phyloP scores from a whole-genome alignment of 139 green algal genomes.

The Edaphochlamys debaryana region DNA sequence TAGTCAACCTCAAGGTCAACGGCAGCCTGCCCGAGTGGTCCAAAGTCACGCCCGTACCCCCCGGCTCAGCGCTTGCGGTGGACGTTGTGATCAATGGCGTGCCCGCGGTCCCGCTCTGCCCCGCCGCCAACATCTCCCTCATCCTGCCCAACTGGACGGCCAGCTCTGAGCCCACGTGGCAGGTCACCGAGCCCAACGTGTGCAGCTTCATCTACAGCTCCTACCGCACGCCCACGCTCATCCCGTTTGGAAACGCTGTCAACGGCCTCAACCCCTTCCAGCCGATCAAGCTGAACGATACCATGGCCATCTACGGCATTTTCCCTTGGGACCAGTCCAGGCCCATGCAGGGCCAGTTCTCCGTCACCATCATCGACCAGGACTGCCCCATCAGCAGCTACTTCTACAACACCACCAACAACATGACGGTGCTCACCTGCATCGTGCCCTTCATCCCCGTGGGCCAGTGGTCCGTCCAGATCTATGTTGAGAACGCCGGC shows the following conservation, averaged over 20 bases:
- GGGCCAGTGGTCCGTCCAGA: constrained; percentile 14
- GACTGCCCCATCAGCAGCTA: background rate
- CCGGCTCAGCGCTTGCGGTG: constrained; percentile 4
- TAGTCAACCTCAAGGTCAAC: background rate
- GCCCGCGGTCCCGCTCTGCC: background rate
- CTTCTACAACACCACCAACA: no score
- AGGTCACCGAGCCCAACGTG: background rate
- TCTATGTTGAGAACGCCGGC: constrained; percentile 17
- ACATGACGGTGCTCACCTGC: background rate
- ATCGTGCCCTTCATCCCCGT: constrained; percentile 7
- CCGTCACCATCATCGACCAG: background rate
- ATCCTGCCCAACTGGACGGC: background rate
- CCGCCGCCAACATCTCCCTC: background rate
- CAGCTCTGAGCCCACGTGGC: background rate
- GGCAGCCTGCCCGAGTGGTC: background rate
- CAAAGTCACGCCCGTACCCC: background rate
- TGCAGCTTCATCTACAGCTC: constrained; percentile 51
- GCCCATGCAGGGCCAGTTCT: background rate
- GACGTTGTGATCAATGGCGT: constrained; percentile 46
- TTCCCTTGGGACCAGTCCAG: constrained; percentile 2
- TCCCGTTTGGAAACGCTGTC: background rate
- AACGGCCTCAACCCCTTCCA: background rate
- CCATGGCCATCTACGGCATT: background rate
- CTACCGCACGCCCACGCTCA: constrained; percentile 40
- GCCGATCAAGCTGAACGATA: background rate